Evolutionary conservation across 1,284 basidiomycete genomes (phyloP).

Genomic region (Pseudozyma thailandica): DNA sequence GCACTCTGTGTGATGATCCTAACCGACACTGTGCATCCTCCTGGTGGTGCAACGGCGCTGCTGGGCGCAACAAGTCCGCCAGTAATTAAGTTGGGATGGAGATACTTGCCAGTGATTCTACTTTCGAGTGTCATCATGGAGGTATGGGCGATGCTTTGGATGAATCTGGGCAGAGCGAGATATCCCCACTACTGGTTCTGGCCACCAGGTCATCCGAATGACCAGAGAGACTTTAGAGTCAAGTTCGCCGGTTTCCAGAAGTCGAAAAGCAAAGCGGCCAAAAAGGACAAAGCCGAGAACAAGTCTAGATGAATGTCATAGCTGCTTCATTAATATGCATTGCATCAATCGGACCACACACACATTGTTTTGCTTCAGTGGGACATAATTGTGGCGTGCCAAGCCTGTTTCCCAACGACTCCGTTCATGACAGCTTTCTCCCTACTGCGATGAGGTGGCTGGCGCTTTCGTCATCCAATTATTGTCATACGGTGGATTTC

Average conservation of each 20-base stretch:
- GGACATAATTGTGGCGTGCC: too few relatives aligned
- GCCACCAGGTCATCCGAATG: slow-evolving; percentile 19
- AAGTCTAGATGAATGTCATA: slow-evolving; percentile 10
- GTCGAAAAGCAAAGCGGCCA: neutral
- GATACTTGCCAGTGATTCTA: slow-evolving; percentile 42
- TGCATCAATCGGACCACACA: too few relatives aligned
- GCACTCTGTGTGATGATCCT: slow-evolving; percentile 47
- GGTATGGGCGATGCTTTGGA: slow-evolving; percentile 51
- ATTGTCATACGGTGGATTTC: too few relatives aligned
- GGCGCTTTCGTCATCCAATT: too few relatives aligned
- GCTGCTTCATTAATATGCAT: too few relatives aligned
- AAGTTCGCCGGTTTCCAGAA: slow-evolving; percentile 19
- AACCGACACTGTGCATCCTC: slow-evolving; percentile 54
- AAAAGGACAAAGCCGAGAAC: neutral
- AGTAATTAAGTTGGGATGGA: slow-evolving; percentile 45
- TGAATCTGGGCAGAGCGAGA: slow-evolving; percentile 41
- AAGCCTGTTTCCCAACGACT: too few relatives aligned
- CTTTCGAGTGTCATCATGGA: slow-evolving; percentile 49
- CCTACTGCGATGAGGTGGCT: too few relatives aligned
- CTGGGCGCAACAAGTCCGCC: slow-evolving; percentile 43
- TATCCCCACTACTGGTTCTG: slow-evolving; percentile 44
- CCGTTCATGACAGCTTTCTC: too few relatives aligned
- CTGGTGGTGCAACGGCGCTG: slow-evolving; percentile 50
- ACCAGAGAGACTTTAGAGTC: slow-evolving; percentile 23
- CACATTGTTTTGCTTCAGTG: too few relatives aligned